A percentile compares a stretch with the other conserved stretches of the same genome.
phyloP scores from a whole-genome alignment of 73 alveolate species.

The Paramecium sexaurelia region DNA sequence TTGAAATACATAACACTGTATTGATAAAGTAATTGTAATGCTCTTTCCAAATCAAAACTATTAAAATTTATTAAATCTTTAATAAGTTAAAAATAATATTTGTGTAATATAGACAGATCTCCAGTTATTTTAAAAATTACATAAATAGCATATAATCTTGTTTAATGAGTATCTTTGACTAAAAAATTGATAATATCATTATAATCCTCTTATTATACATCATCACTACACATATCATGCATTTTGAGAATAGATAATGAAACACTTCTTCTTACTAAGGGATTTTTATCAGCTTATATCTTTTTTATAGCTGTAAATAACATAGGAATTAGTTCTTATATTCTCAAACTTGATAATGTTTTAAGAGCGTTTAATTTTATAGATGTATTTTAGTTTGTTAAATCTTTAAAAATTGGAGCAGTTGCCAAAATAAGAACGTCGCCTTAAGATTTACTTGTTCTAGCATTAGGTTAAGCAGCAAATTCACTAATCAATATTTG shows the following conservation, averaged over 20 bases:
- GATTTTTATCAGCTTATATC: not conserved
- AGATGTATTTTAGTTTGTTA: slow-evolving; percentile 2
- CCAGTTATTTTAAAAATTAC: not conserved
- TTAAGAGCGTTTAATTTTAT: slow-evolving; percentile 30
- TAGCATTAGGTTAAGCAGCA: slow-evolving; percentile 28
- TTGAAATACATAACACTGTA: not conserved
- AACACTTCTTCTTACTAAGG: slow-evolving; percentile 23
- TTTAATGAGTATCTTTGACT: not conserved
- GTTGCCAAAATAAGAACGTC: slow-evolving; percentile 28
- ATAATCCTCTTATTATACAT: not conserved
- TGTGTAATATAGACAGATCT: not conserved
- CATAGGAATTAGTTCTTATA: not conserved
- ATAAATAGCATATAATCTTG: not conserved
- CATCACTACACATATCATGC: not conserved
- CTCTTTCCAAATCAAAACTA: slow-evolving; percentile 43
- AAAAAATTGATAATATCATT: not conserved
- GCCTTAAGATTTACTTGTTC: slow-evolving; percentile 22
- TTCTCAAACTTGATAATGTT: slow-evolving; percentile 20
- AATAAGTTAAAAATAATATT: not conserved
- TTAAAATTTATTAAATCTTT: not conserved
- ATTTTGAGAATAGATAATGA: not conserved
- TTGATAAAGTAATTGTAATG: not conserved
- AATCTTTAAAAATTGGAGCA: slow-evolving; percentile 27
- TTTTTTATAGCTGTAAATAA: not conserved
- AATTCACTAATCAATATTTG: not conserved